phyloP scores from a whole-genome alignment of 2,329 filamentous ascomycete species.

The Penicillium rolfsii region DNA sequence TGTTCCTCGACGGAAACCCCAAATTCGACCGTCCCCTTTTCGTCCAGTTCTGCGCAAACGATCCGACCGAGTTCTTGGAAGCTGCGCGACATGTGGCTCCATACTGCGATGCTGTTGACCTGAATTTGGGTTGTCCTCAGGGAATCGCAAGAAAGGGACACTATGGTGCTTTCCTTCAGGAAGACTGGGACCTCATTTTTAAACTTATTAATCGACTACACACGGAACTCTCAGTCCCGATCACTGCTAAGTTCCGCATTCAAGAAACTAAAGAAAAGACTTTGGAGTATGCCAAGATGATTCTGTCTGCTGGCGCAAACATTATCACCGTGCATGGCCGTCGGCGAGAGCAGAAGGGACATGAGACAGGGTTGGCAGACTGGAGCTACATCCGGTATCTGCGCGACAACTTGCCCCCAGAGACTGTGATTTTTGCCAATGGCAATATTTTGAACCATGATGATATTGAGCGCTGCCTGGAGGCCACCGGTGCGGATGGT shows the following conservation, averaged over 20 bases:
- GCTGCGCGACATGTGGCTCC: conserved; percentile 79
- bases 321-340: conserved; percentile 93
- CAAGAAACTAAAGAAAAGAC: conserved; percentile 85
- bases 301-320: conserved; percentile 84
- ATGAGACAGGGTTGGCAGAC: conserved; percentile 89
- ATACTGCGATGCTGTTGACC: conserved; percentile 91
- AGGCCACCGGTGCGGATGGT: conserved; percentile 83
- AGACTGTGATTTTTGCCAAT: conserved; percentile 95
- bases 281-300: conserved; percentile 83
- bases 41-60: conserved; percentile 82
- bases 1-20: conserved; percentile 84
- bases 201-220: conserved; percentile 84
- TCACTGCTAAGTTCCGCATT: conserved; percentile 94
- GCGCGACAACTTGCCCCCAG: conserved; percentile 77
- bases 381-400: conserved; percentile 85
- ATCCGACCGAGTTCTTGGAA: conserved; percentile 52
- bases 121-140: conserved; percentile 95
- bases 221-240: conserved; percentile 74
- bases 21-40: conserved; percentile 83
- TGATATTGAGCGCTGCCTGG: conserved; percentile 77
- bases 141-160: conserved; percentile 88
- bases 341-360: conserved; percentile 88
- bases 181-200: conserved; percentile 83
- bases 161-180: conserved; percentile 93
- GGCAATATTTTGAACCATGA: conserved; percentile 84